A percentile compares a stretch with the other conserved stretches of the same genome.
These are phyloP conservation scores for Purpureocillium takamizusanense DNA, from an alignment of 2,329 filamentous ascomycete species.

Conservation along the genomic window DNA sequence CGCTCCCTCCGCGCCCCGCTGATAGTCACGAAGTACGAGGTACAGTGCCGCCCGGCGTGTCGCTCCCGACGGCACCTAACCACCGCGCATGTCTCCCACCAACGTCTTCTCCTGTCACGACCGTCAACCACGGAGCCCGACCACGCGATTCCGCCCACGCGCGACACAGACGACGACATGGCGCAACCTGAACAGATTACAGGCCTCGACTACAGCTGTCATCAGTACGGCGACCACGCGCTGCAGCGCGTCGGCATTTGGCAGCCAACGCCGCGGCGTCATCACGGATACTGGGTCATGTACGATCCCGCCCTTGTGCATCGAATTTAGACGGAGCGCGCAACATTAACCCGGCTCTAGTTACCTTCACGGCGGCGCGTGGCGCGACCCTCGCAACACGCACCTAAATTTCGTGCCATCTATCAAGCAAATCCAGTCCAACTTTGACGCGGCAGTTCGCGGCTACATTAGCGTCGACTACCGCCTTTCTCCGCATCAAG, in stretches of 20 bases:
- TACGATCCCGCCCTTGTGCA: constrained; percentile 11
- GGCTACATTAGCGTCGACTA: constrained; percentile 58
- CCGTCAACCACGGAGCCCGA: no score
- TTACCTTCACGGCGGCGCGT: constrained; percentile 55
- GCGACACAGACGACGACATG: no score
- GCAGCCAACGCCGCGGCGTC: constrained; percentile 17
- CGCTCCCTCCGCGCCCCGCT: background rate
- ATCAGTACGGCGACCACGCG: constrained; percentile 27
- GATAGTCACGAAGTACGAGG: background rate
- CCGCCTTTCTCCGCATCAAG: constrained; percentile 45
- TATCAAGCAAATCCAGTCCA: constrained; percentile 29
- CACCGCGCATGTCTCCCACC: background rate
- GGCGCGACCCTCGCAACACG: constrained; percentile 47
- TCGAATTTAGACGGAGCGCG: background rate
- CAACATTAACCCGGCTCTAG: constrained; percentile 15
- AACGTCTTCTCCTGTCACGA: background rate
- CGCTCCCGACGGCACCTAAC: background rate
- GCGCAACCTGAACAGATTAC: no score
- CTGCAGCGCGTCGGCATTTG: constrained; percentile 39
- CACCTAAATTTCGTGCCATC: constrained; percentile 35
- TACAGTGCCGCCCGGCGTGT: no score
- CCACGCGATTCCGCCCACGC: no score
- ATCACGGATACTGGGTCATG: constrained; percentile 25
- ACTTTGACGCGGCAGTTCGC: constrained; percentile 31
- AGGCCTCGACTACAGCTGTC: constrained; percentile 20